phyloP scores from a whole-genome alignment of 202 grass and related monocot genomes.

The Digitaria exilis region DNA sequence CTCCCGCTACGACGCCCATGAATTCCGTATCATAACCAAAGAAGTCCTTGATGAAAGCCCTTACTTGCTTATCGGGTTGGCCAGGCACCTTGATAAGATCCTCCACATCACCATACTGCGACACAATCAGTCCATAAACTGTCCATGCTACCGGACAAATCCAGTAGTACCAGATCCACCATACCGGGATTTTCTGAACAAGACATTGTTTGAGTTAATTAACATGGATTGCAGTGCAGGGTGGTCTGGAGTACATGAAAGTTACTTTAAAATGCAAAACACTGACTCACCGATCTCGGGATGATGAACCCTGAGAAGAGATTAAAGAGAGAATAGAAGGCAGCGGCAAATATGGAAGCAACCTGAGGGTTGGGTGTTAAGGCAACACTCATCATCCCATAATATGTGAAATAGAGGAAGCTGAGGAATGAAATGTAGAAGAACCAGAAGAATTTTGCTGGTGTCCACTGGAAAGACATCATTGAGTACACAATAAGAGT shows the following conservation, averaged over 20 bases:
- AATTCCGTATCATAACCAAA: slow-evolving; percentile 62
- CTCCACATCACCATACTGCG: slow-evolving; percentile 80
- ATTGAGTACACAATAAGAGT: slow-evolving; percentile 59
- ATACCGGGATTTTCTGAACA: slow-evolving; percentile 73
- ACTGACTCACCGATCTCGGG: slow-evolving; percentile 53
- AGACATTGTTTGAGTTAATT: slow-evolving; percentile 11
- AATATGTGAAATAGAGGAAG: slow-evolving; percentile 73
- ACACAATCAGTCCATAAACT: slow-evolving; percentile 74
- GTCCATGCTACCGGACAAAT: slow-evolving; percentile 67
- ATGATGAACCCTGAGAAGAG: slow-evolving; percentile 78
- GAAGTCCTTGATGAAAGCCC: slow-evolving; percentile 54
- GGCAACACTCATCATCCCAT: slow-evolving; percentile 71
- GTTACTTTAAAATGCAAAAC: background rate
- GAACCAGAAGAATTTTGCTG: slow-evolving; percentile 80
- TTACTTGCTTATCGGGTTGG: slow-evolving; percentile 51
- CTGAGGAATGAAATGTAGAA: slow-evolving; percentile 59
- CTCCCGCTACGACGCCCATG: slow-evolving; percentile 60
- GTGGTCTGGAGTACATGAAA: background rate
- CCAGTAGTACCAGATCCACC: slow-evolving; percentile 96
- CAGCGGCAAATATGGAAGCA: slow-evolving; percentile 59
- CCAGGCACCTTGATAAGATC: slow-evolving; percentile 54
- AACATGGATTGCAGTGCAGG: background rate
- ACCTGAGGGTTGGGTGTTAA: slow-evolving; percentile 65
- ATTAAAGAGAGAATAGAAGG: slow-evolving; percentile 69
- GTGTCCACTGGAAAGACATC: slow-evolving; percentile 65